phyloP scores from a whole-genome alignment of 2,329 filamentous ascomycete genomes.

The Beauveria rudraprayagi region DNA sequence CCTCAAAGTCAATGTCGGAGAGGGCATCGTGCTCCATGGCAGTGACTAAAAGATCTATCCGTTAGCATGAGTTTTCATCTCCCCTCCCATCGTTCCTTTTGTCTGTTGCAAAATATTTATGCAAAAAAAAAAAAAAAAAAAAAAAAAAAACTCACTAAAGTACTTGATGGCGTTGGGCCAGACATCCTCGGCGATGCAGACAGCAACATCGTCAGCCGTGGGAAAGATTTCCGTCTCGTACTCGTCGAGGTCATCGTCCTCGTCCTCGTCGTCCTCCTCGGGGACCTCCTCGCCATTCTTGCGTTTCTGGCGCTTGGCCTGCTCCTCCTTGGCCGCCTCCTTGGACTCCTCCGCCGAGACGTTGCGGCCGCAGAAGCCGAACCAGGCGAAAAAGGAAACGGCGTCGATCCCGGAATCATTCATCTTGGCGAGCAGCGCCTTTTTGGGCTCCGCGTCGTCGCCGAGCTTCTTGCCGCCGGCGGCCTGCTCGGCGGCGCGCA shows the following conservation, averaged over 20 bases:
- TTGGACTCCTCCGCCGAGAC: constrained; percentile 66
- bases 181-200: constrained; percentile 75
- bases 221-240: constrained; percentile 77
- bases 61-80: neutral
- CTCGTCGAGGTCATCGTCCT: constrained; percentile 53
- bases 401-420: constrained; percentile 54
- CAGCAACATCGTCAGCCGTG: constrained; percentile 75
- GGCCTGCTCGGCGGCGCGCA: constrained; percentile 56
- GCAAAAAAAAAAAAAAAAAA: too few relatives aligned
- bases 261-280: constrained; percentile 44
- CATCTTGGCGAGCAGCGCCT: constrained; percentile 45
- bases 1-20: constrained; percentile 63
- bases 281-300: constrained; percentile 44
- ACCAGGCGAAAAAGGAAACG: constrained; percentile 82
- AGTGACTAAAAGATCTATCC: constrained; percentile 16
- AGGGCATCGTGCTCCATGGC: constrained; percentile 62
- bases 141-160: constrained; percentile 61
- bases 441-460: constrained; percentile 39
- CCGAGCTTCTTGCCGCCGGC: constrained; percentile 29
- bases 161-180: constrained; percentile 85
- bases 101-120: neutral
- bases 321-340: constrained; percentile 51
- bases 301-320: constrained; percentile 44
- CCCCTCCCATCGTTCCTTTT: too few relatives aligned
- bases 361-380: constrained; percentile 66